phyloP scores from a whole-genome alignment of 139 green algal species.

The Medakamo hakoo region DNA sequence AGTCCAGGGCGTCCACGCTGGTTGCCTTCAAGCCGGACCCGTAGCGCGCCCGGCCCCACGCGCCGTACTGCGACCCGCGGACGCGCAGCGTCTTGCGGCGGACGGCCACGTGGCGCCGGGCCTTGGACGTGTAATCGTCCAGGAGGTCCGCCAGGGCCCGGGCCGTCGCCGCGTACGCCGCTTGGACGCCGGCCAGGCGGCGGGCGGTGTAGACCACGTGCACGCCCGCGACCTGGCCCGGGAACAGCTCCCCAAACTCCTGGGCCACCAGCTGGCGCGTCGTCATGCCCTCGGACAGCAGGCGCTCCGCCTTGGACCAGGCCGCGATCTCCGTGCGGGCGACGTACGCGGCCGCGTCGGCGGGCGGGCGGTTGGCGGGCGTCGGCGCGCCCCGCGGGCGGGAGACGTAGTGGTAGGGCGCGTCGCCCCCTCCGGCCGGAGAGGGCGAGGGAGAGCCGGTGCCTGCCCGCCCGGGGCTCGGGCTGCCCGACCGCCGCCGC shows the following conservation, averaged over 20 bases:
- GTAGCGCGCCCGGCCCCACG: constrained; percentile 24
- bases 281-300: background rate
- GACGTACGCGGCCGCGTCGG: too few species aligned
- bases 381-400: too few species aligned
- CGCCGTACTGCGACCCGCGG: constrained; percentile 6
- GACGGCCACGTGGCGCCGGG: background rate
- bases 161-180: constrained; percentile 2
- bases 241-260: background rate
- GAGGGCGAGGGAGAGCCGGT: too few species aligned
- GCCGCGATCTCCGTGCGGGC: too few species aligned
- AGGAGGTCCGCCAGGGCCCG: constrained; percentile 12
- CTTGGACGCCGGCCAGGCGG: constrained; percentile 7
- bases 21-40: constrained; percentile 13
- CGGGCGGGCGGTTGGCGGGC: too few species aligned
- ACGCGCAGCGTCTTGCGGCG: constrained; percentile 8
- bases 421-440: too few species aligned
- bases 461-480: too few species aligned
- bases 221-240: background rate
- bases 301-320: too few species aligned
- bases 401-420: too few species aligned
- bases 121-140: constrained; percentile 10
- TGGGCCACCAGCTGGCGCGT: background rate
- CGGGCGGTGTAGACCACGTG: constrained; percentile 10
- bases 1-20: constrained; percentile 19
- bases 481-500: too few species aligned